phyloP scores from a whole-genome alignment of 306 rosid species.

The Malus sieversii region DNA sequence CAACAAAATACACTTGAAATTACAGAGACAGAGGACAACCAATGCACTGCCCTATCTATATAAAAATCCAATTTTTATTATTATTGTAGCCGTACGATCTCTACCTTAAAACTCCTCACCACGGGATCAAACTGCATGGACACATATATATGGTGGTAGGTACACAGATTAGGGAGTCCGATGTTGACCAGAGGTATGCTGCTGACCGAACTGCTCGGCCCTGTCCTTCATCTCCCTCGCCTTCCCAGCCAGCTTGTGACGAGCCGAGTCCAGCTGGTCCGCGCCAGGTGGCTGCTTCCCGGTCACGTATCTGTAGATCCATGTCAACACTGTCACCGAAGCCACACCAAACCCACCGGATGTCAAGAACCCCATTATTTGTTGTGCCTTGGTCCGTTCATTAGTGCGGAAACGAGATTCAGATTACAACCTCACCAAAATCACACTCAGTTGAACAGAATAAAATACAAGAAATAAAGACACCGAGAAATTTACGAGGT shows the following conservation, averaged over 20 bases:
- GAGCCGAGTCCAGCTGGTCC: constrained; percentile 44
- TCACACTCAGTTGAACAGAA: too few relatives aligned
- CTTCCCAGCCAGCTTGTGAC: constrained; percentile 39
- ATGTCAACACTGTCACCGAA: constrained; percentile 51
- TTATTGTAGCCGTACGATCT: neutral
- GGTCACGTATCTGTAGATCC: constrained; percentile 58
- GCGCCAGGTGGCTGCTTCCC: constrained; percentile 46
- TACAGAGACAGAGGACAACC: neutral
- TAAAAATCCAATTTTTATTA: neutral
- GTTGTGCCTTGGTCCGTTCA: too few relatives aligned
- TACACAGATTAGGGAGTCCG: constrained; percentile 18
- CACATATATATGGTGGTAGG: neutral
- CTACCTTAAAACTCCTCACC: neutral
- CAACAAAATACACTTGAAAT: neutral
- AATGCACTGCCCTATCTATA: neutral
- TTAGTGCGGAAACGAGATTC: too few relatives aligned
- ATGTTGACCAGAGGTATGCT: constrained; percentile 38
- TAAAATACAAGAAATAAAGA: too few relatives aligned
- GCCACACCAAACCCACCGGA: constrained; percentile 70
- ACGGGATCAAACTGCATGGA: neutral
- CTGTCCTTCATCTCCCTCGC: constrained; percentile 69
- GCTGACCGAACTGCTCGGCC: constrained; percentile 54
- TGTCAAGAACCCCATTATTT: constrained; percentile 45
- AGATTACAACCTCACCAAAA: too few relatives aligned
- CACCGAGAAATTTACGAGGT: too few relatives aligned